Evolutionary conservation across 2,329 filamentous ascomycete genomes (phyloP), one percentile per base, ranked within the genome.

Genomic region (Monosporascus sp.): DNA sequence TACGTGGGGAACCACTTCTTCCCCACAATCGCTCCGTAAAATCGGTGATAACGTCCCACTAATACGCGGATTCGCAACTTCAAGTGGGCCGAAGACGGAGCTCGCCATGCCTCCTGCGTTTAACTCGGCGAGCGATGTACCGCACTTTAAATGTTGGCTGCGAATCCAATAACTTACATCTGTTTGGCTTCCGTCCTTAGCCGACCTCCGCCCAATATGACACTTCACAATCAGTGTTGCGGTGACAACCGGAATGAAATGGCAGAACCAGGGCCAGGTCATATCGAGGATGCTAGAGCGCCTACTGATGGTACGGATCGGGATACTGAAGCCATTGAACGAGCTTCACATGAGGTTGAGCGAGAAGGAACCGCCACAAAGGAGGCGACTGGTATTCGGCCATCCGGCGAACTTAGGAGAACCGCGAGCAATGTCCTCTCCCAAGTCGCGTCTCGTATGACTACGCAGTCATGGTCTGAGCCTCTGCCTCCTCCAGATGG

Each of bases 401-500:
- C n/a, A 3, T 61, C 62, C 3, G 51, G 50, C 8, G 63, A 65
- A n/a, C 17, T 64, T 17, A 61, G 54, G 27, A 62, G 61, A 52
- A 63, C 63, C 2, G 57, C 63, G n/a, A 66, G 62, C 52, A 65
- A 64, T 55, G 58, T 63, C 7, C 58, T 68, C 14, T 51, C 62
- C 7, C 59, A 61, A 6, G 65, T 66, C 11, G 56, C 58, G 35
- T 66, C 65, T 18, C 62, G 64, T 18, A 56, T 68, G 14, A 65
- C 64, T 2, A 68, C 66, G 6, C 60, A 62, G 52, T 55, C 58
- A n/a, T 63, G 54, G 58, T 60, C 58, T 5, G 64, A 67, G 37
- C 63, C 66, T 9, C 58, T 65, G 5, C 66, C 66, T 9, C 65
- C 66, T 4, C 66, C 65, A 2, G 65, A 68, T 45, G 65, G 66